phyloP scores from a whole-genome alignment of 192 early-diverging fungal genomes.

The Backusella westeae region DNA sequence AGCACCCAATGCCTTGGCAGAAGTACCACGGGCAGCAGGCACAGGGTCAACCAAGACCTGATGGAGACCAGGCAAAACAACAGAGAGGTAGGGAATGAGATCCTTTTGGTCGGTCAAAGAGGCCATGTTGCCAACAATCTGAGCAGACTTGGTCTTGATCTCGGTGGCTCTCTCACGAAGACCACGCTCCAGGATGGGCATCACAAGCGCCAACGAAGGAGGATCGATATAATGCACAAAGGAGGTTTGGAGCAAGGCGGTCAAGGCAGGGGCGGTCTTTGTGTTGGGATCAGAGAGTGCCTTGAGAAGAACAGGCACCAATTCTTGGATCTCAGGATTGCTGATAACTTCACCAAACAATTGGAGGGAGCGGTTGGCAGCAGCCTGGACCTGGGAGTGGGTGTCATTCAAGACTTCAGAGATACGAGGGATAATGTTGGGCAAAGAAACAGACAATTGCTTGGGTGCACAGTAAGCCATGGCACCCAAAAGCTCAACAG shows the following conservation, averaged over 20 bases:
- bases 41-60: constrained; percentile 94
- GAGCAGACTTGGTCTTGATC: constrained; percentile 92
- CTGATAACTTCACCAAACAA: constrained; percentile 95
- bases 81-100: constrained; percentile 82
- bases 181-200: constrained; percentile 93
- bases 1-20: constrained; percentile 90
- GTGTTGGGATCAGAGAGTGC: constrained; percentile 88
- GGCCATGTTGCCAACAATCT: constrained; percentile 99
- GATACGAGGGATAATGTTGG: constrained; percentile 88
- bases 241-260: constrained; percentile 85
- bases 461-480: constrained; percentile 98
- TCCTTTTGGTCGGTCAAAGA: constrained; percentile 91
- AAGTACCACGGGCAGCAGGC: constrained; percentile 90
- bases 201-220: constrained; percentile 90
- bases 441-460: constrained; percentile 87
- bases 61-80: constrained; percentile 85
- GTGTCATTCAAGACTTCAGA: constrained; percentile 92
- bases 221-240: constrained; percentile 99
- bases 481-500: constrained; percentile 88
- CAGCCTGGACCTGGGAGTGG: constrained; percentile 85
- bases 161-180: constrained; percentile 85
- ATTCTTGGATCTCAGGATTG: constrained; percentile 94
- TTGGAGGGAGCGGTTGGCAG: constrained; percentile 81
- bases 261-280: constrained; percentile 81
- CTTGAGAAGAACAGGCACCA: constrained; percentile 84